Conservation (phyloP, 2,329 filamentous ascomycete species). For the Ophiostoma novo-ulmi region DNA sequence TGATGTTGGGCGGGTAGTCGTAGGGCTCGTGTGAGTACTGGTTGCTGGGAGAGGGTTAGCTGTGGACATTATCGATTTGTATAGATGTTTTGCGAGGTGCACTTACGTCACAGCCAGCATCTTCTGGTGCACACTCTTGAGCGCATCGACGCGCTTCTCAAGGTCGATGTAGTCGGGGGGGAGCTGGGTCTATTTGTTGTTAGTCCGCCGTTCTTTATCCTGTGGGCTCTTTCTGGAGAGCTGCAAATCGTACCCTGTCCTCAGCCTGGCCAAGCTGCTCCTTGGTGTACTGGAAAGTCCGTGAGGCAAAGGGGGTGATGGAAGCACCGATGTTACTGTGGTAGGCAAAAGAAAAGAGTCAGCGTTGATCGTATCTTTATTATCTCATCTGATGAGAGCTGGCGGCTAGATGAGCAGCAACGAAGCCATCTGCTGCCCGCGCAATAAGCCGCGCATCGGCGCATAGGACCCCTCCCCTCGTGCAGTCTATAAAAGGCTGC, state of each 20-base stretch:
- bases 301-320: constrained; percentile 86
- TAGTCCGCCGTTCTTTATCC: not conserved
- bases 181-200: constrained; percentile 69
- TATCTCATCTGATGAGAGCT: not conserved
- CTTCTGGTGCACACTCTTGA: constrained; percentile 96
- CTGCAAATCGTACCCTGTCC: constrained; percentile 63
- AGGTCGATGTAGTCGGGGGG: constrained; percentile 97
- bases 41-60: constrained; percentile 52
- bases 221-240: not conserved
- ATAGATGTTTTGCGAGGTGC: not conserved
- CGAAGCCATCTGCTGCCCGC: not conserved
- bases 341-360: not conserved
- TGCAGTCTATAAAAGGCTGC: not conserved
- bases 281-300: constrained; percentile 96
- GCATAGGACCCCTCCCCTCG: not conserved
- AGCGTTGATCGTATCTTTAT: not conserved
- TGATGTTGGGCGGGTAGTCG: constrained; percentile 96
- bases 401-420: not conserved
- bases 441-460: not conserved
- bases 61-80: no score
- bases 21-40: constrained; percentile 86
- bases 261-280: constrained; percentile 93
- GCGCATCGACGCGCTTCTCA: constrained; percentile 95
- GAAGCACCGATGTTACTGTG: constrained; percentile 61
- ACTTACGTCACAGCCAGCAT: constrained; percentile 92